These are phyloP conservation scores for Epichloe sylvatica DNA, from an alignment of 2,329 filamentous ascomycete genomes.

Conservation along the genomic window DNA sequence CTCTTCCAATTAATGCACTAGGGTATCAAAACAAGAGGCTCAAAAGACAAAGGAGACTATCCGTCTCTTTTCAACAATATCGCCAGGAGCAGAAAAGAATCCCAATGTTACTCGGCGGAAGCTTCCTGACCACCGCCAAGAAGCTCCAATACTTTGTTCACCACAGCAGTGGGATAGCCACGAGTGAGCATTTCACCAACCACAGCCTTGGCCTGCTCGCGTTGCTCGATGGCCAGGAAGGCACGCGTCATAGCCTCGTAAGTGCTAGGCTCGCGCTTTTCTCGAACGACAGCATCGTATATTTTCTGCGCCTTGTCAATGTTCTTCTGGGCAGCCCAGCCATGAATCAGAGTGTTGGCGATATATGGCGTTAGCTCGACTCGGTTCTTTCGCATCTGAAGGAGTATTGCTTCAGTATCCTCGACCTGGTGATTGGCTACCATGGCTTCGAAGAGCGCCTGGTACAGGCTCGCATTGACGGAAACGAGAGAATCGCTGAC, in stretches of 20 bases:
- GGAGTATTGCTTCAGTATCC: slow-evolving; percentile 60
- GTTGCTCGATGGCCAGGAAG: slow-evolving; percentile 71
- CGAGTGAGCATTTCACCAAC: slow-evolving; percentile 83
- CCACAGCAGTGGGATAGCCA: slow-evolving; percentile 82
- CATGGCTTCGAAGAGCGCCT: slow-evolving; percentile 93
- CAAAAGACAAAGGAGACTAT: slow-evolving; percentile 2
- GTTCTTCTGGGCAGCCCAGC: slow-evolving; percentile 77
- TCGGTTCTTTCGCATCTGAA: slow-evolving; percentile 56
- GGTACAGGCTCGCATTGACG: slow-evolving; percentile 77
- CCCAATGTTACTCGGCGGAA: slow-evolving; percentile 11
- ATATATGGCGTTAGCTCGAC: slow-evolving; percentile 94
- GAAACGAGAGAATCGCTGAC: slow-evolving; percentile 52
- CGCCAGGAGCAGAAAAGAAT: not conserved
- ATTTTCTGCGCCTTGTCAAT: slow-evolving; percentile 65
- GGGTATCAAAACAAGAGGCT: slow-evolving; percentile 14
- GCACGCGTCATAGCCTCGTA: slow-evolving; percentile 98
- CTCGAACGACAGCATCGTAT: slow-evolving; percentile 62
- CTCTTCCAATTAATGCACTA: slow-evolving; percentile 7
- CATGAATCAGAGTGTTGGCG: slow-evolving; percentile 93
- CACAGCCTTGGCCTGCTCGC: slow-evolving; percentile 59
- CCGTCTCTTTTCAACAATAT: slow-evolving; percentile 9
- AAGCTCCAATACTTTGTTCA: slow-evolving; percentile 85
- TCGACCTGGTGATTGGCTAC: slow-evolving; percentile 82
- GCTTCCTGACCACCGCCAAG: slow-evolving; percentile 46
- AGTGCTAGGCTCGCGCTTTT: slow-evolving; percentile 85